phyloP scores from a whole-genome alignment of 2,329 filamentous ascomycete genomes.

The Teratosphaeria gauchensis region DNA sequence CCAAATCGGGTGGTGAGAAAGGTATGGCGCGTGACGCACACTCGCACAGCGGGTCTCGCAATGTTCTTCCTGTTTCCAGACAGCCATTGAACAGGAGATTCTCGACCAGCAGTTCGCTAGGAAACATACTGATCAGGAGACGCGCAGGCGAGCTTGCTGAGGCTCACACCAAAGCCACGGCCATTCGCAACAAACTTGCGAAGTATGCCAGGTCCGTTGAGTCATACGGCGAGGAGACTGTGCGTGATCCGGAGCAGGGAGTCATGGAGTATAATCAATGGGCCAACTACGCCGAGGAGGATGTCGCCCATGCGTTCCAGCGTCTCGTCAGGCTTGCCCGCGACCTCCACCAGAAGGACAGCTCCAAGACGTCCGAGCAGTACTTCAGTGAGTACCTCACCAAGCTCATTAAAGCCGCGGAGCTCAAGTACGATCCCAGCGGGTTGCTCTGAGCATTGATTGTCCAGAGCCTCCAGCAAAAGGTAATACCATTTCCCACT shows the following conservation, averaged over 20 bases:
- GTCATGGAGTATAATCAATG: conserved; percentile 22
- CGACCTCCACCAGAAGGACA: conserved; percentile 21
- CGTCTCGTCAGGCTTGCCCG: conserved; percentile 24
- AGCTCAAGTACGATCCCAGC: conserved; percentile 15
- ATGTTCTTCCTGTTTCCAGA: neutral
- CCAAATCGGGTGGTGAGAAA: neutral
- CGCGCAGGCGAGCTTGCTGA: neutral
- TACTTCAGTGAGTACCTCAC: conserved; percentile 23
- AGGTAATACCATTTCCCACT: neutral
- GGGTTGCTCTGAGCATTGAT: conserved; percentile 6
- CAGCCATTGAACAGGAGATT: neutral
- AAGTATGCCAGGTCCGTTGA: neutral
- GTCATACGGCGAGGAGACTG: neutral
- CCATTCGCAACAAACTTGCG: neutral
- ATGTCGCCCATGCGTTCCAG: conserved; percentile 17
- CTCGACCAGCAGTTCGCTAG: neutral
- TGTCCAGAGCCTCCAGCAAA: neutral
- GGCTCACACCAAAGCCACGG: neutral
- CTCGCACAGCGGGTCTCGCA: neutral
- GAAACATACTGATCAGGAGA: neutral
- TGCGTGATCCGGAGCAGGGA: neutral
- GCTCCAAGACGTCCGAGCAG: conserved; percentile 14
- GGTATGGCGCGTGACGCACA: neutral
- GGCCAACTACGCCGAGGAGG: conserved; percentile 22
- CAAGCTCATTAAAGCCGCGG: conserved; percentile 14